phyloP scores from a whole-genome alignment of 2,329 filamentous ascomycete species.

The Teratosphaeria nubilosa region DNA sequence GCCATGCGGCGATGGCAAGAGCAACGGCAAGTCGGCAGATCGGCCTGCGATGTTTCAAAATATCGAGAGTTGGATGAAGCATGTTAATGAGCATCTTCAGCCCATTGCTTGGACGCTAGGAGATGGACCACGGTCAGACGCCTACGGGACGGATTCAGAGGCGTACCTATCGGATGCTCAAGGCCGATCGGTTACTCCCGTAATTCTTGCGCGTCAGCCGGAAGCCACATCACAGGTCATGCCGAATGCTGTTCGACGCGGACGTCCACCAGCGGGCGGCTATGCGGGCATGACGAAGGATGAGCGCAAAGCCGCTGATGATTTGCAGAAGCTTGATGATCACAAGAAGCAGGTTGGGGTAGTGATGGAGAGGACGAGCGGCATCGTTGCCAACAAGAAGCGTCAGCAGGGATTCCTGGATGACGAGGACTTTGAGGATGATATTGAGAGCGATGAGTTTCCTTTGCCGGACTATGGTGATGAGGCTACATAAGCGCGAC shows the following conservation, averaged over 20 bases:
- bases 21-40: conserved; percentile 9
- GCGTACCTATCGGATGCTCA: conserved; percentile 39
- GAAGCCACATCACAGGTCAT: conserved; percentile 3
- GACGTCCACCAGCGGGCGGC: not conserved
- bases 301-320: conserved; percentile 32
- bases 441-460: conserved; percentile 9
- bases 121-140: conserved; percentile 44
- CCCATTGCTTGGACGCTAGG: conserved; percentile 47
- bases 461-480: not conserved
- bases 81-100: conserved; percentile 44
- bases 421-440: conserved; percentile 40
- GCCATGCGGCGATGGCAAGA: conserved; percentile 27
- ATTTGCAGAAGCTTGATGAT: conserved; percentile 39
- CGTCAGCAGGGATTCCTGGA: conserved; percentile 41
- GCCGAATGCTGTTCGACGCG: conserved; percentile 2
- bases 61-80: conserved; percentile 37
- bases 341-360: conserved; percentile 44
- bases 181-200: conserved; percentile 39
- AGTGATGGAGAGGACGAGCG: conserved; percentile 44
- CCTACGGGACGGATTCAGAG: conserved; percentile 27
- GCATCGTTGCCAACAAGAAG: conserved; percentile 42
- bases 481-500: not conserved
- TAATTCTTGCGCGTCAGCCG: conserved; percentile 10
- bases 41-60: conserved; percentile 25
- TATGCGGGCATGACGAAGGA: conserved; percentile 21